Base-by-base conservation (phyloP, 495 filamentous ascomycete species). In the Talaromyces stipitatus region DNA sequence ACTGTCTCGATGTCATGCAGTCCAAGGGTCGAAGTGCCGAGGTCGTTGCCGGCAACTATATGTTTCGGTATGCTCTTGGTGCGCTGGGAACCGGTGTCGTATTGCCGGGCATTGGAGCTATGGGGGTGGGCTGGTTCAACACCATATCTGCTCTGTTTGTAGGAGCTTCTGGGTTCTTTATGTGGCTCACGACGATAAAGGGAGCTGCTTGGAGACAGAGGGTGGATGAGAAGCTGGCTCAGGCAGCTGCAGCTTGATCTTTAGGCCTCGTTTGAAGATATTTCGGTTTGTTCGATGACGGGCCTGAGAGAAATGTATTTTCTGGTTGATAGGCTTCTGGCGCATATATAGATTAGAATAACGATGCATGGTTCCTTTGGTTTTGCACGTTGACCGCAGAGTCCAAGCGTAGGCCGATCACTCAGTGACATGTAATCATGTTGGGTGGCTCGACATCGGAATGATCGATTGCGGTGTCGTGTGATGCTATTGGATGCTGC, bases 1-100 rank as follows among this genome's bases (percentile, higher is more conserved):
- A 89, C 65, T 89, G 85, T 61, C 70, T 89, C 3, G 87, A 91
- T 63, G 86, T 89, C 11, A 87, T 89, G 85, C 84, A 82, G 43
- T 68, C 72, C 3, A 68, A 60, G 12, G 73, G 73, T 4, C 69
- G 79, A 18, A 81, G 81, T 45, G 79, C 83, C 0, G 85, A 89
- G 64, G 85, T 91, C 5, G 80, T 88, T 56, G 85, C 87, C 0
- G 86, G 85, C 0, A 90, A 88, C 65, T 91, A 88, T 64, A 81
- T 88, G 67, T 72, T 86, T 29, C 76, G 86, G 10, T 90, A 89
- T 65, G 63, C 86, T 5, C 84, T 89, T 63, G 86, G 80, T 0
- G 86, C 85, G 3, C 60, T 81, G 30, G 85, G 81, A 6, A 83
- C 81, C 23, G 86, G 85, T 3, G 73, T 80, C n/a, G 84, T 84